Evolutionary conservation across 345 rosid genomes (phyloP), one percentile per base, ranked within the genome.

Genomic region (Citrus mangshanensis): DNA sequence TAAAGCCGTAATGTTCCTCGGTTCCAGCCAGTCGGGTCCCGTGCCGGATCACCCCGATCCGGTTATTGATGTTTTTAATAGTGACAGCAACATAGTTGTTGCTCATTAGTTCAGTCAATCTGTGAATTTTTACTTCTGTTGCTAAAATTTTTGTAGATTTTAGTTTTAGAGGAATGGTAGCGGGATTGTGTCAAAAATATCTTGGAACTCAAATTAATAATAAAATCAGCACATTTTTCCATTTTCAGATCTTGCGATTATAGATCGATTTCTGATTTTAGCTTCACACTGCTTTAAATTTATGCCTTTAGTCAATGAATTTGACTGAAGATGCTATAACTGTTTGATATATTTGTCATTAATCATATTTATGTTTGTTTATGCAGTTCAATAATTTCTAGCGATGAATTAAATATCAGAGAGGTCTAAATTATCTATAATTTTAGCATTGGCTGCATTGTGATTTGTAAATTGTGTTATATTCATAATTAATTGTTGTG

Each of bases 21-120:
- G 34, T 63, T 62, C 87, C 27, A 63, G 71, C 22, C 82, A 72
- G 35, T 59, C 83, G 24, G 86, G 70, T 40, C 70, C 62, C 6
- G 72, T 51, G 22, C 60, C 76, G n/a, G 86, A 64, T 72, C 77
- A 76, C 9, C 78, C 87, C 2, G 82, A 79, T 81, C 82, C 85
- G 49, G 51, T 78, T 10, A 77, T 79, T 37, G 88, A 84, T 49
- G 32, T 78, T 55, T 76, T 84, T 10, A 28, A 70, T 37, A 81
- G 65, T 38, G 84, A 81, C 51, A 70, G 46, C n/a, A 82, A 30
- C 38, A 64, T 65, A 9, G 56, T 83, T 22, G 79, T 49, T 9
- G 86, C 86, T 58, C 83, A 84, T 59, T 74, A 38, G 35, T 56
- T 66, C 68, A 22, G 9, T 62, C 51, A 55, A 30, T 71, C 27